Percentiles rank a stretch among this genome's conserved stretches.
These are phyloP conservation scores for Cercospora citrullina DNA, from an alignment of 2,329 filamentous ascomycete genomes.

Conservation along the genomic window DNA sequence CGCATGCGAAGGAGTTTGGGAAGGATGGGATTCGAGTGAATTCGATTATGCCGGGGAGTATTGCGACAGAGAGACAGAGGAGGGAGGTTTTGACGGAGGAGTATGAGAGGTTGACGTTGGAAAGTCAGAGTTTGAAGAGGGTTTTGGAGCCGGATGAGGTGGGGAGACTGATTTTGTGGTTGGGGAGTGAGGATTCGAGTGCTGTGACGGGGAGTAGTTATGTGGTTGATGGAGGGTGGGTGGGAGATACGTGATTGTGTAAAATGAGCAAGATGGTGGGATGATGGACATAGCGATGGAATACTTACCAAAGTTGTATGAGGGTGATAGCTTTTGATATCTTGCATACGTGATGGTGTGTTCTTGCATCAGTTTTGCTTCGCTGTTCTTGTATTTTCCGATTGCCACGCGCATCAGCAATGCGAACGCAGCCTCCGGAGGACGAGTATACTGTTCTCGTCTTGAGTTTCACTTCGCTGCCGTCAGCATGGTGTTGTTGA, in stretches of 20 bases:
- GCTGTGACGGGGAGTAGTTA: constrained; percentile 37
- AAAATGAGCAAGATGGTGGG: too few relatives aligned
- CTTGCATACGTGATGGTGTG: too few relatives aligned
- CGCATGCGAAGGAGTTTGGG: constrained; percentile 36
- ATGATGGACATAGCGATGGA: too few relatives aligned
- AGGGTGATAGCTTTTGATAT: too few relatives aligned
- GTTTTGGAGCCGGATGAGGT: constrained; percentile 36
- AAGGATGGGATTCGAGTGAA: constrained; percentile 33
- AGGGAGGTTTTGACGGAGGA: constrained; percentile 36
- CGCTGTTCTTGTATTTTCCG: too few relatives aligned
- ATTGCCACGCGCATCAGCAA: too few relatives aligned
- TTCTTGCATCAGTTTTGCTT: too few relatives aligned
- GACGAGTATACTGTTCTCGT: too few relatives aligned
- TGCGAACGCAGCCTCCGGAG: too few relatives aligned
- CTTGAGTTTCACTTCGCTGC: too few relatives aligned
- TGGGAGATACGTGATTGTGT: constrained; percentile 26
- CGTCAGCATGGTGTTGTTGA: too few relatives aligned
- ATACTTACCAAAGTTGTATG: too few relatives aligned
- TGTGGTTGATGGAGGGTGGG: constrained; percentile 38
- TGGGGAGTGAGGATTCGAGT: constrained; percentile 37
- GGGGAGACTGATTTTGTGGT: constrained; percentile 35
- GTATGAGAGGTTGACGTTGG: constrained; percentile 34
- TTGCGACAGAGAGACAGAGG: constrained; percentile 37
- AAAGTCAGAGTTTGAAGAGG: constrained; percentile 36
- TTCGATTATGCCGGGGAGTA: constrained; percentile 36